Percentiles rank a stretch among this genome's conserved stretches.
phyloP scores from a whole-genome alignment of 129 eudicot genomes.

The Apium graveolens region DNA sequence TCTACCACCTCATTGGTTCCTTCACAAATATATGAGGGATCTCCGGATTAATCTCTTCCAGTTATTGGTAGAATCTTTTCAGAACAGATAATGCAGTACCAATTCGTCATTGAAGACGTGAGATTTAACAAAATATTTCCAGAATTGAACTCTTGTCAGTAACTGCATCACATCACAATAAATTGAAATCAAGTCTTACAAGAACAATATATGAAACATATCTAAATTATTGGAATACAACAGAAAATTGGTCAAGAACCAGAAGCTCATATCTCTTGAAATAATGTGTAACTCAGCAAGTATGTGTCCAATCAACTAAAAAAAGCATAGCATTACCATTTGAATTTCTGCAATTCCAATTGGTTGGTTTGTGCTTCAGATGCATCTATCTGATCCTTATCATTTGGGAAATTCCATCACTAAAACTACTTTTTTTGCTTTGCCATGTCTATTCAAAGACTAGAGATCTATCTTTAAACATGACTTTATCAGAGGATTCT shows the following conservation, averaged over 20 bases:
- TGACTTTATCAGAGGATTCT: slow-evolving; percentile 11
- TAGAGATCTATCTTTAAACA: background rate
- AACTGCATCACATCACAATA: background rate
- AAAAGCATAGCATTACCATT: background rate
- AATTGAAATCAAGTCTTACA: background rate
- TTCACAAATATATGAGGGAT: background rate
- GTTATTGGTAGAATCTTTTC: background rate
- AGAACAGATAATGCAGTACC: background rate
- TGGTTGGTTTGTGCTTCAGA: slow-evolving; percentile 20
- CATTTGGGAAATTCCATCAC: slow-evolving; percentile 39
- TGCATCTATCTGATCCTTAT: slow-evolving; percentile 33
- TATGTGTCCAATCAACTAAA: background rate
- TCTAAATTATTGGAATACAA: background rate
- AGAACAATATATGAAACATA: background rate
- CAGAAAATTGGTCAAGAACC: background rate
- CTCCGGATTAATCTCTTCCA: background rate
- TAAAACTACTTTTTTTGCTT: slow-evolving; percentile 16
- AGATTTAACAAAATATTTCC: background rate
- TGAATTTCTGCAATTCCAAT: slow-evolving; percentile 12
- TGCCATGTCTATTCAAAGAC: background rate
- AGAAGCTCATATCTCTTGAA: slow-evolving; percentile 1
- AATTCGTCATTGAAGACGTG: background rate
- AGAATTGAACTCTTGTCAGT: background rate
- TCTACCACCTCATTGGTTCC: too few species aligned
- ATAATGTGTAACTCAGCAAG: background rate